Evolutionary conservation across 2,329 filamentous ascomycete species (phyloP), one percentile per base, ranked within the genome.

Genomic region (Colletotrichum australisinense): DNA sequence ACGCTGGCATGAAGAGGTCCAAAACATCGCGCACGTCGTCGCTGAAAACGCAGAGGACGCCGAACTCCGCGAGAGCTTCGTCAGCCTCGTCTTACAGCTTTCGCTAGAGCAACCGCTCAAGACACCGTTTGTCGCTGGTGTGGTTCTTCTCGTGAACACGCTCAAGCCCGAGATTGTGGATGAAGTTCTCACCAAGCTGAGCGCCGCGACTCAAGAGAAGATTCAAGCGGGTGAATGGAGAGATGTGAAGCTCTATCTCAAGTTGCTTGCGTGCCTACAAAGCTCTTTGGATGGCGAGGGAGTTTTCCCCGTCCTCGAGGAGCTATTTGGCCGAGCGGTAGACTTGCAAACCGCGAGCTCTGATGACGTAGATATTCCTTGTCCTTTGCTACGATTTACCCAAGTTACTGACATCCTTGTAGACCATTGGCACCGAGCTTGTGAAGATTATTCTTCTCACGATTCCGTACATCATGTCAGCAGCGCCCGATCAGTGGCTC

Each of bases 381-480:
- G 22, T 24, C 53, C 26, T 56, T 28, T 19, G 7, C 14, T 16
- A 14, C 7, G 12, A 26, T 6, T 55, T n/a, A 11, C 59, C 22
- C 16, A 26, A 49, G 38, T 52, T 7, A 19, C 73, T 63, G 32
- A 66, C 24, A 46, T 32, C 66, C 19, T 64, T 16, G 14, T 69
- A 92, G 89, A 92, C 89, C 0, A 90, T 93, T 75, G 91, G 91
- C 62, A 92, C 97, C 55, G 97, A 98, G 84, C 90, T 99, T 42
- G 95, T 98, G 81, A 98, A 98, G 84, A 95, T 98, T 78, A 98
- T 99, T 76, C 90, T 98, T 57, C 90, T 98, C 62, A 98, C 96
- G 0, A 93, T 99, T 72, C 96, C 97, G 0, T 99, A 98, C 81
- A 88, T 95, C 67, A 92, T 98, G 88, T 90, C 92, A 11, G 91